Conservation (phyloP, 768 basidiomycete genomes). For the Termitomyces sp. region DNA sequence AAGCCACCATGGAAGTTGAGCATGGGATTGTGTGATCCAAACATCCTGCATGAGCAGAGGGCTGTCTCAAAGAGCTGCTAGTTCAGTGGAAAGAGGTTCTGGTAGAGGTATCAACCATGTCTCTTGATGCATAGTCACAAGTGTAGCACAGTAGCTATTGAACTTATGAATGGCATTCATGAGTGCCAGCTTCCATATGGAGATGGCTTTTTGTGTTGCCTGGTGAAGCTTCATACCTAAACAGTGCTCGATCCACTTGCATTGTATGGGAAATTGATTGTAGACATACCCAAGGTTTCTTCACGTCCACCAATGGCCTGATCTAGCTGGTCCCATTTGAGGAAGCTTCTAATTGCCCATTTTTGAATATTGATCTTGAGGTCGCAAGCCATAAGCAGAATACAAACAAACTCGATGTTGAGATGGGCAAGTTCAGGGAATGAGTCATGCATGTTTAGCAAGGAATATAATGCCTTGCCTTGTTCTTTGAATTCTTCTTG, state of each 20-base stretch:
- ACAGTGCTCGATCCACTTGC: no score
- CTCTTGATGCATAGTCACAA: no score
- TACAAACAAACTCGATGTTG: constrained; percentile 24
- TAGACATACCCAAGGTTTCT: constrained; percentile 28
- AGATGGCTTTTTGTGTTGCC: constrained; percentile 29
- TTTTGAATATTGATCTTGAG: constrained; percentile 36
- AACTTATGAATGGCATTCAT: constrained; percentile 24
- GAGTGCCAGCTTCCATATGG: constrained; percentile 25
- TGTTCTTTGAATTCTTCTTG: constrained; percentile 18
- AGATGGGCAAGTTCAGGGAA: constrained; percentile 31
- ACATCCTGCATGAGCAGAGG: no score
- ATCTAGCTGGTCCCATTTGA: constrained; percentile 32
- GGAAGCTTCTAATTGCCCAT: constrained; percentile 28
- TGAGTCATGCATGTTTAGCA: constrained; percentile 27
- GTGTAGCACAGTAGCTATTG: constrained; percentile 24
- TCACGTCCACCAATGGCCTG: constrained; percentile 30
- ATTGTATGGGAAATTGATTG: no score
- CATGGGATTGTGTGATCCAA: no score
- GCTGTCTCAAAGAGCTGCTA: constrained; percentile 22
- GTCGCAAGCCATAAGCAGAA: constrained; percentile 30
- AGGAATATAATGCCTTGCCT: constrained; percentile 28
- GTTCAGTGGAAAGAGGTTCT: constrained; percentile 22
- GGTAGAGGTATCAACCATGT: constrained; percentile 32
- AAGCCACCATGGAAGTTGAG: constrained; percentile 28
- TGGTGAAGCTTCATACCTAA: constrained; percentile 30